These are phyloP conservation scores for Xylaria hypoxylon DNA, from an alignment of 2,329 filamentous ascomycete species.

Conservation along the genomic window DNA sequence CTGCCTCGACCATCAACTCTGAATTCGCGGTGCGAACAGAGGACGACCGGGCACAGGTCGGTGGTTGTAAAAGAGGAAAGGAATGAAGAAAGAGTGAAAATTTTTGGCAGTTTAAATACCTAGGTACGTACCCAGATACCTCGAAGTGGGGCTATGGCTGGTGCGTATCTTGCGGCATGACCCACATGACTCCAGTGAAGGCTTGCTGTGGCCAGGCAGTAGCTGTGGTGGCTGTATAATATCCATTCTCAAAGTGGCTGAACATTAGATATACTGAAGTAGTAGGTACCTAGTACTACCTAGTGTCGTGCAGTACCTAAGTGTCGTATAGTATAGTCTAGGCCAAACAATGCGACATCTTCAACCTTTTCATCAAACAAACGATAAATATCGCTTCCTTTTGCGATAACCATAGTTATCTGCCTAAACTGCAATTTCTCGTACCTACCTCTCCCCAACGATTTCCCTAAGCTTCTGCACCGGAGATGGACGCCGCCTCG, in stretches of 20 bases:
- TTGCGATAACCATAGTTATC: not conserved
- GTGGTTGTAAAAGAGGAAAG: conserved; percentile 58
- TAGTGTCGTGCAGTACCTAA: not conserved
- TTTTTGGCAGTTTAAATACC: conserved; percentile 43
- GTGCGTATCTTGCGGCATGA: not conserved
- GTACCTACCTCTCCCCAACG: not conserved
- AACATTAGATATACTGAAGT: not conserved
- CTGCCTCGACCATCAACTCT: conserved; percentile 85
- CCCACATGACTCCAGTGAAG: not conserved
- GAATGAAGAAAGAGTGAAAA: conserved; percentile 49
- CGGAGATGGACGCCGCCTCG: conserved; percentile 72
- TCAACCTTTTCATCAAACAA: conserved; percentile 18
- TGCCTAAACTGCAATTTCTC: not conserved
- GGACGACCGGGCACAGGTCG: conserved; percentile 91
- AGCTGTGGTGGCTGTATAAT: not conserved
- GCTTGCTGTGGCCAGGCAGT: too few relatives aligned
- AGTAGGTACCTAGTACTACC: too few relatives aligned
- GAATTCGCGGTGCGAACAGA: conserved; percentile 68
- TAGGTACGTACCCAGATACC: conserved; percentile 22
- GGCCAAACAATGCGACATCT: conserved; percentile 20
- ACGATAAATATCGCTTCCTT: not conserved
- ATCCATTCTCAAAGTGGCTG: conserved; percentile 1
- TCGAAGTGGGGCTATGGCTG: conserved; percentile 38
- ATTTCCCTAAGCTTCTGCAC: not conserved
- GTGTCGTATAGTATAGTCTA: too few relatives aligned